These are phyloP conservation scores for Prunus davidiana DNA, from an alignment of 306 rosid genomes.

Conservation along the genomic window DNA sequence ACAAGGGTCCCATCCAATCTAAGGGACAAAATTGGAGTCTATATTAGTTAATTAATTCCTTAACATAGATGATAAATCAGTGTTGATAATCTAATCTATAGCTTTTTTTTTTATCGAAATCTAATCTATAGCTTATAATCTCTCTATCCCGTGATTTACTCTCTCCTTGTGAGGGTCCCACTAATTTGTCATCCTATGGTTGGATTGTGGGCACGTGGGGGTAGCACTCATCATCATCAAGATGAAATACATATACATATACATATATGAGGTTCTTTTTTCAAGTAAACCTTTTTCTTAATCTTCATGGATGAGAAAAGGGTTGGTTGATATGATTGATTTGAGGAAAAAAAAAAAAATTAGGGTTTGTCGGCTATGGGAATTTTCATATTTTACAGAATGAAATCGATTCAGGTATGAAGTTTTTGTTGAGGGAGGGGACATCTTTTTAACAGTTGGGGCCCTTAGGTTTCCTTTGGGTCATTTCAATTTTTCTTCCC, in stretches of 20 bases:
- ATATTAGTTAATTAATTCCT: constrained; percentile 13
- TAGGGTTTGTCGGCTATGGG: constrained; percentile 46
- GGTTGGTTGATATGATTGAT: constrained; percentile 31
- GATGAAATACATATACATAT: background rate
- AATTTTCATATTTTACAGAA: constrained; percentile 11
- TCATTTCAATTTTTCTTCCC: constrained; percentile 11
- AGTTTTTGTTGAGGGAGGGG: constrained; percentile 27
- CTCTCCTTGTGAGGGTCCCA: constrained; percentile 17
- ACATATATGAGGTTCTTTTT: background rate
- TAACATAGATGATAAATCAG: constrained; percentile 3
- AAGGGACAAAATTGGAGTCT: background rate
- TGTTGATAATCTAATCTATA: constrained; percentile 7
- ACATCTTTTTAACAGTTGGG: constrained; percentile 36
- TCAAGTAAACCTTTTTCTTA: background rate
- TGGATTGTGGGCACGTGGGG: constrained; percentile 48
- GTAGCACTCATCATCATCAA: constrained; percentile 14
- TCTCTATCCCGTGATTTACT: constrained; percentile 59
- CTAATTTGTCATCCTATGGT: constrained; percentile 10
- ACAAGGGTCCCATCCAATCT: constrained; percentile 10
- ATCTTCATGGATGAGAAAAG: constrained; percentile 18
- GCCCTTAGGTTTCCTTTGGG: constrained; percentile 19
- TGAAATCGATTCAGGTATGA: constrained; percentile 34
- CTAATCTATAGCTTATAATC: constrained; percentile 11
- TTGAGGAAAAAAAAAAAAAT: constrained; percentile 1
- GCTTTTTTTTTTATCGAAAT: background rate